These are phyloP conservation scores for Saccharomycopsis selenospora DNA, from an alignment of 805 yeast species.

Conservation along the genomic window DNA sequence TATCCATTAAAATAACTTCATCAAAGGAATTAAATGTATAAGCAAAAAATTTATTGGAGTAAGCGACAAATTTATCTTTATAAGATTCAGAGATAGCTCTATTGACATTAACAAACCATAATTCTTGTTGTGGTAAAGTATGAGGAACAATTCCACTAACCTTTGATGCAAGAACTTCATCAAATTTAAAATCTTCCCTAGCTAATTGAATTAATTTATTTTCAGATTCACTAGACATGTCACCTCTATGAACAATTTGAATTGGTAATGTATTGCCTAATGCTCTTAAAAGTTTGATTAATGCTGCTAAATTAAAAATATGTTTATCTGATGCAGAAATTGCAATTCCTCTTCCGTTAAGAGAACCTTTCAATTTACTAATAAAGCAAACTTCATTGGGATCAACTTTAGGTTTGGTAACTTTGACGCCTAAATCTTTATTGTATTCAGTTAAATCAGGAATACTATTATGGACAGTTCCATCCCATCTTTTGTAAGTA, in stretches of 20 bases:
- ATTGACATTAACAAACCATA: slow-evolving; percentile 35
- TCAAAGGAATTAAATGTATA: slow-evolving; percentile 42
- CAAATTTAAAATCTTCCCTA: slow-evolving; percentile 32
- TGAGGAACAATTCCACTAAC: not conserved
- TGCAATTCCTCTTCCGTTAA: slow-evolving; percentile 32
- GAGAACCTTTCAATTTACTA: slow-evolving; percentile 23
- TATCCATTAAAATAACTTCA: slow-evolving; percentile 43
- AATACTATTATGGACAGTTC: slow-evolving; percentile 27
- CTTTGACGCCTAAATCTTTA: slow-evolving; percentile 28
- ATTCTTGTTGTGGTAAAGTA: slow-evolving; percentile 28
- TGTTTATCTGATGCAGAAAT: slow-evolving; percentile 28
- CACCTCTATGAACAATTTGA: slow-evolving; percentile 34
- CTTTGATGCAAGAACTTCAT: not conserved
- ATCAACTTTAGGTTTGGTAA: slow-evolving; percentile 28
- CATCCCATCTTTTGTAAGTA: slow-evolving; percentile 32
- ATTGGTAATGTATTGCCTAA: slow-evolving; percentile 34
- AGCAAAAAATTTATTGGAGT: slow-evolving; percentile 42
- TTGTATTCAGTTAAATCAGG: slow-evolving; percentile 28
- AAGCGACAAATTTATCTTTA: slow-evolving; percentile 29
- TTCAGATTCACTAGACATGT: slow-evolving; percentile 28
- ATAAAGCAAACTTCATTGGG: slow-evolving; percentile 26
- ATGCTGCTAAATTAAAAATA: slow-evolving; percentile 26
- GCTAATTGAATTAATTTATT: slow-evolving; percentile 32
- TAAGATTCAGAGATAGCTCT: slow-evolving; percentile 22
- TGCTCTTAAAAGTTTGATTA: slow-evolving; percentile 36